phyloP scores from a whole-genome alignment of 805 yeast genomes.

The Ascoidea asiatica region DNA sequence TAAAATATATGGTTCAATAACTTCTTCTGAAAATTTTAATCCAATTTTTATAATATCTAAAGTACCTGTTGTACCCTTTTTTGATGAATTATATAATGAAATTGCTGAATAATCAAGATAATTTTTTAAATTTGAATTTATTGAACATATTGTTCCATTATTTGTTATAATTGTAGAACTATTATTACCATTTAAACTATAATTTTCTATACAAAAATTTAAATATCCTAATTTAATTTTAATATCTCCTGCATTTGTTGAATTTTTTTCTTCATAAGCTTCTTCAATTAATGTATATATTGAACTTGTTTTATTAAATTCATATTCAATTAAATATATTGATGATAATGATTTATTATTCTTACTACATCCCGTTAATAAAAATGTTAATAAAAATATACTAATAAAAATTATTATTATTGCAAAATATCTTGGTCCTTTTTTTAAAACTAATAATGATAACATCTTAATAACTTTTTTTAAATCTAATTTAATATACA shows the following conservation, averaged over 20 bases:
- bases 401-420: no score
- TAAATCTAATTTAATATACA: no score
- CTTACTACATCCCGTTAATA: not conserved
- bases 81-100: not conserved
- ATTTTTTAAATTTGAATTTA: not conserved
- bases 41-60: not conserved
- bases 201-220: not conserved
- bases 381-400: not conserved
- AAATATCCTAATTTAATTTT: not conserved
- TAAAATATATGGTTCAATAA: not conserved
- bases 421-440: not conserved
- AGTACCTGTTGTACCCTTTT: not conserved
- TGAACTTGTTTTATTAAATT: not conserved
- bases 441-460: no score
- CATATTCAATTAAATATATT: not conserved
- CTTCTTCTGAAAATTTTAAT: not conserved
- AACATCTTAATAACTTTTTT: no score
- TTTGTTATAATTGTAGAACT: no score
- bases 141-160: no score
- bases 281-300: not conserved
- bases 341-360: not conserved
- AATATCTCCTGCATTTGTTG: not conserved
- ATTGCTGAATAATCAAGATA: not conserved
- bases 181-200: not conserved
- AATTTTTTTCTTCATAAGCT: not conserved